A percentile compares a stretch with the other conserved stretches of the same genome.
Evolutionary conservation across 2,329 filamentous ascomycete genomes (phyloP).

Genomic region (Microascus cirrosus): DNA sequence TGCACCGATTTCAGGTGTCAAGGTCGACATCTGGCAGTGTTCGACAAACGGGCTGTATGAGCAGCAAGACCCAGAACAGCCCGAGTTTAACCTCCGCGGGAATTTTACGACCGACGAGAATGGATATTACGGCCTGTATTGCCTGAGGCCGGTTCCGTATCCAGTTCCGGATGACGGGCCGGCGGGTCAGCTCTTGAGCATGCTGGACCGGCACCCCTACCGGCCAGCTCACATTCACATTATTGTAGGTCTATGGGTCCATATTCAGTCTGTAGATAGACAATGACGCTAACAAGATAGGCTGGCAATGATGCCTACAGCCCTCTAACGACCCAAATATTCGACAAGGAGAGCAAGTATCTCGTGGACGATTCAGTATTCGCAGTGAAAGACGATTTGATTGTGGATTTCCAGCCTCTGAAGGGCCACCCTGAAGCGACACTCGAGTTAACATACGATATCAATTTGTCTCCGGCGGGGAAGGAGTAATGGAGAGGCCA

Average conservation of each 20-base stretch:
- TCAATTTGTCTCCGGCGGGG: constrained; percentile 16
- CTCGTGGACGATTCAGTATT: constrained; percentile 41
- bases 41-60: constrained; percentile 60
- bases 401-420: constrained; percentile 27
- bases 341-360: constrained; percentile 55
- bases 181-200: constrained; percentile 34
- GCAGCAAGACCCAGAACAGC: constrained; percentile 61
- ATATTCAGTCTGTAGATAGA: not conserved
- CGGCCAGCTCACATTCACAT: constrained; percentile 52
- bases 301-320: constrained; percentile 46
- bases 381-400: constrained; percentile 39
- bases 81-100: constrained; percentile 64
- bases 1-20: constrained; percentile 47
- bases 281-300: not conserved
- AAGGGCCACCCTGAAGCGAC: constrained; percentile 31
- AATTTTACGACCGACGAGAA: constrained; percentile 57
- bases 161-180: constrained; percentile 38
- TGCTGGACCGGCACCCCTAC: constrained; percentile 45
- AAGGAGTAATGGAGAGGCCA: not conserved
- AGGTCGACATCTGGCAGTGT: constrained; percentile 71
- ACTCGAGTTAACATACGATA: constrained; percentile 51
- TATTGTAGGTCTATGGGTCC: constrained; percentile 20
- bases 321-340: constrained; percentile 63
- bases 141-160: constrained; percentile 47
- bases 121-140: constrained; percentile 53